Evolutionary conservation across 768 basidiomycete species (phyloP).

Genomic region (Boletus reticuloceps): DNA sequence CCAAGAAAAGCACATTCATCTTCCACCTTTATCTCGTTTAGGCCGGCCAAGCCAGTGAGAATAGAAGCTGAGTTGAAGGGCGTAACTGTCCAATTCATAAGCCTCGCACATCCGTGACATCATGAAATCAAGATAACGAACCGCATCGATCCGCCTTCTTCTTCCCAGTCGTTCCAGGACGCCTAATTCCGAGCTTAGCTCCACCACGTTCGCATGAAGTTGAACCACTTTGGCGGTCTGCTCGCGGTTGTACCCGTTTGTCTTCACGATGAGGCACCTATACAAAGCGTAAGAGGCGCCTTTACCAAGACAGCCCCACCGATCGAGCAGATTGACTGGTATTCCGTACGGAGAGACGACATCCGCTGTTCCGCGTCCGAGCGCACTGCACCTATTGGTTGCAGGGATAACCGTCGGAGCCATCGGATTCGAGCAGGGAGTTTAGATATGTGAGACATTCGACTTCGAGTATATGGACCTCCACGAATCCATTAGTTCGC

Average conservation of each 20-base stretch:
- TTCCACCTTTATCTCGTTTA: constrained; percentile 78
- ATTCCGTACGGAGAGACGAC: constrained; percentile 91
- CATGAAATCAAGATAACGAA: constrained; percentile 32
- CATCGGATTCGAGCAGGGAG: constrained; percentile 92
- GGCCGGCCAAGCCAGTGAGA: constrained; percentile 72
- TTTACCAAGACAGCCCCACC: constrained; percentile 44
- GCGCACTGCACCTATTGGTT: constrained; percentile 89
- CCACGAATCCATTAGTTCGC: too few relatives aligned
- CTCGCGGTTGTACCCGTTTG: constrained; percentile 75
- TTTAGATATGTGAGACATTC: constrained; percentile 99
- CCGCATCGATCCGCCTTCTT: constrained; percentile 84
- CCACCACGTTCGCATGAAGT: constrained; percentile 83
- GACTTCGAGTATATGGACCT: constrained; percentile 97
- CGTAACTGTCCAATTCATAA: constrained; percentile 55
- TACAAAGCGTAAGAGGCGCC: constrained; percentile 6
- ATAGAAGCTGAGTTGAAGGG: constrained; percentile 92
- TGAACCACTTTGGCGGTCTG: constrained; percentile 87
- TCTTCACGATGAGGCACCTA: constrained; percentile 94
- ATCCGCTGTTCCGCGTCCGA: constrained; percentile 91
- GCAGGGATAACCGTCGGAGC: constrained; percentile 97
- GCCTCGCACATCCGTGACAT: constrained; percentile 8
- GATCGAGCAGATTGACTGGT: constrained; percentile 90
- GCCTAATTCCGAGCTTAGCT: constrained; percentile 67
- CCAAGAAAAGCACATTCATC: constrained; percentile 86
- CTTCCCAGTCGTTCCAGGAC: constrained; percentile 81